Percentiles rank a stretch among this genome's conserved stretches.
Evolutionary conservation across 78 protist species (phyloP).

Genomic region (Chrysochromulina tobinii): DNA sequence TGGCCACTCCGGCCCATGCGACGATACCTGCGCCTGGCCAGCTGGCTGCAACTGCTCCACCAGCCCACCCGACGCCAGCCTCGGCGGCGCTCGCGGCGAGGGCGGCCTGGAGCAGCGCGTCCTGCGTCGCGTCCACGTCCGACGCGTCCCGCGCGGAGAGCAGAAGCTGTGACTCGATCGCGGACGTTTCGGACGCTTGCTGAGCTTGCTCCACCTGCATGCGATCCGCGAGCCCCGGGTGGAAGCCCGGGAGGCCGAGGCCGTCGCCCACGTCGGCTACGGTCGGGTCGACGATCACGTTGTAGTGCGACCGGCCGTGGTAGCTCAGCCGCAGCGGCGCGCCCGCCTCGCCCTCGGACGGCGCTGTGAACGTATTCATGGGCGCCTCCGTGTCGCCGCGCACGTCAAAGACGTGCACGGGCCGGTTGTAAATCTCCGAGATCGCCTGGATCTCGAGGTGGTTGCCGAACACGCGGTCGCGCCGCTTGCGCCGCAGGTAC

Average conservation of each 20-base stretch:
- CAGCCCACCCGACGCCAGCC: no score
- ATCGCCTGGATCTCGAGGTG: slow-evolving; percentile 75
- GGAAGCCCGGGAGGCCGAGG: not conserved
- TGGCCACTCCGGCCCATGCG: no score
- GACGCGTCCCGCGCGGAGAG: no score
- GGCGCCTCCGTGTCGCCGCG: not conserved
- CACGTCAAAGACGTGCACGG: slow-evolving; percentile 52
- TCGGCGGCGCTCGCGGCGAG: no score
- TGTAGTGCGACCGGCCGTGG: not conserved
- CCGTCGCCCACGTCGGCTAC: not conserved
- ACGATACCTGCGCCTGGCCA: no score
- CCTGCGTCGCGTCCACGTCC: no score
- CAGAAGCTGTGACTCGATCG: no score
- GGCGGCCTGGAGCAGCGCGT: no score
- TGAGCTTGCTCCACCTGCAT: no score
- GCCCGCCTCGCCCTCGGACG: not conserved
- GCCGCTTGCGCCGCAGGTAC: slow-evolving; percentile 63
- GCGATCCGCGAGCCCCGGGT: not conserved
- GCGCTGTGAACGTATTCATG: not conserved
- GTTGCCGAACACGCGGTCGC: slow-evolving; percentile 51
- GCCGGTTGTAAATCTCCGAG: slow-evolving; percentile 68
- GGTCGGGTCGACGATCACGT: not conserved
- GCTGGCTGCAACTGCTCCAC: no score
- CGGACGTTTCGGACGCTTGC: no score
- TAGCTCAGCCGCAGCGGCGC: not conserved